Base-by-base conservation (phyloP, 1,139 yeast genomes). In the Blastobotrys malaysiensis region DNA sequence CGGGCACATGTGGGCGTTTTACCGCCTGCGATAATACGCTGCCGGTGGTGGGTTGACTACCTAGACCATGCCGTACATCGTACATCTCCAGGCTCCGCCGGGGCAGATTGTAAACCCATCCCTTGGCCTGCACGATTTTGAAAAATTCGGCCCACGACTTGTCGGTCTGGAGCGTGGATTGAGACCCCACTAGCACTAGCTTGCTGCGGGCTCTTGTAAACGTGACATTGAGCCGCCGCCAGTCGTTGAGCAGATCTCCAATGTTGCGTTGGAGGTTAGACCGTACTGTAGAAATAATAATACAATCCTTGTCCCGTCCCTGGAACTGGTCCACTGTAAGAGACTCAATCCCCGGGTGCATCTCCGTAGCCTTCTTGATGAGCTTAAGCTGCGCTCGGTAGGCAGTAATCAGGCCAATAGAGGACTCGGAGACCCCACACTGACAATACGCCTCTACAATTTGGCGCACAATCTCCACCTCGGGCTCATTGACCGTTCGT, bases 311-410 rank as follows among this genome's bases (percentile, higher is more conserved):
- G 68, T 95, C 99, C 54, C 97, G 78, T 0, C 99, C 99, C 70
- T 95, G 99, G 61, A 87, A 93, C 60, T 88, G 93, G 69, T 95
- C 99, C 0, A 97, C 98, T 0, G 99, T 95, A 57, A 93, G 73
- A 22, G 88, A 78, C 62, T 93, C 98, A 44, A 93, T 72, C 0
- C 75, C 79, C 43, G 67, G 67, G 16, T 73, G 68, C 1, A 67
- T 65, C 0, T 68, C 58, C 45, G 86, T 72, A 26, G 72, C 68
- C 13, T 78, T 73, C 48, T 75, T 75, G 50, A 89, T 72, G 9
- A 82, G 69, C 39, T 81, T 70, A 48, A 93, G 71, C 66, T 93
- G 99, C 0, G 93, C 88, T 47, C 96, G 76, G 68, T 95, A 91
- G 52, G 89, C 81, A 0, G 98, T 84, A 83, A 95, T 88, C 0